Conservation (phyloP, 2,329 filamentous ascomycete species). For the Claviceps sp. region DNA sequence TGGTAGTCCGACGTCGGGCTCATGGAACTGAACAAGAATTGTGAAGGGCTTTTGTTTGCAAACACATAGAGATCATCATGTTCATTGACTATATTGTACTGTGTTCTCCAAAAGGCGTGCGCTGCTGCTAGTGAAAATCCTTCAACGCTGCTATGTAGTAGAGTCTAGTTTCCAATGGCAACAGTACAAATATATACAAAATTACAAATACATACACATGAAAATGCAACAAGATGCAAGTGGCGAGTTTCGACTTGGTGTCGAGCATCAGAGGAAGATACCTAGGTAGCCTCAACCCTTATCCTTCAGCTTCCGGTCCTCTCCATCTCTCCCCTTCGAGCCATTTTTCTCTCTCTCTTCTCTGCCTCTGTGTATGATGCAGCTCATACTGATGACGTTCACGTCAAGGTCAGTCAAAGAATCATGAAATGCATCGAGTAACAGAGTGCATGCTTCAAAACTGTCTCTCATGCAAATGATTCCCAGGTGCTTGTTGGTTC, state of each 20-base stretch:
- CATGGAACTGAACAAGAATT: too few relatives aligned
- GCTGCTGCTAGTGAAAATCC: not conserved
- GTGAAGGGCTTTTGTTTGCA: too few relatives aligned
- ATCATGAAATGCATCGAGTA: not conserved
- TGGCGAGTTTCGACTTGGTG: not conserved
- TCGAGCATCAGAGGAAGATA: not conserved
- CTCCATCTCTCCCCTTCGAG: not conserved
- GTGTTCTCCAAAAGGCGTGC: too few relatives aligned
- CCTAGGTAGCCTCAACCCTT: not conserved
- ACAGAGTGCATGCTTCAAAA: not conserved
- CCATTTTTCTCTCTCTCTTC: not conserved
- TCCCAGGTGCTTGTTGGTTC: slow-evolving; percentile 3
- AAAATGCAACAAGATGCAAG: slow-evolving; percentile 9
- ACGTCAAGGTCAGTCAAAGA: not conserved
- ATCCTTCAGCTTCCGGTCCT: not conserved
- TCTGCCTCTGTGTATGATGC: not conserved
- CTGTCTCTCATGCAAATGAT: not conserved
- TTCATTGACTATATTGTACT: too few relatives aligned
- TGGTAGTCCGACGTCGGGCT: too few relatives aligned
- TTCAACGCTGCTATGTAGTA: not conserved
- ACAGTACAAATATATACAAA: slow-evolving; percentile 8
- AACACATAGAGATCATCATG: too few relatives aligned
- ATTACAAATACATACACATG: not conserved
- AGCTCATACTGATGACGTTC: not conserved
- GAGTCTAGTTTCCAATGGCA: slow-evolving; percentile 1